Evolutionary conservation across 2,329 filamentous ascomycete species (phyloP).

Genomic region (Aspergillus jensenii): DNA sequence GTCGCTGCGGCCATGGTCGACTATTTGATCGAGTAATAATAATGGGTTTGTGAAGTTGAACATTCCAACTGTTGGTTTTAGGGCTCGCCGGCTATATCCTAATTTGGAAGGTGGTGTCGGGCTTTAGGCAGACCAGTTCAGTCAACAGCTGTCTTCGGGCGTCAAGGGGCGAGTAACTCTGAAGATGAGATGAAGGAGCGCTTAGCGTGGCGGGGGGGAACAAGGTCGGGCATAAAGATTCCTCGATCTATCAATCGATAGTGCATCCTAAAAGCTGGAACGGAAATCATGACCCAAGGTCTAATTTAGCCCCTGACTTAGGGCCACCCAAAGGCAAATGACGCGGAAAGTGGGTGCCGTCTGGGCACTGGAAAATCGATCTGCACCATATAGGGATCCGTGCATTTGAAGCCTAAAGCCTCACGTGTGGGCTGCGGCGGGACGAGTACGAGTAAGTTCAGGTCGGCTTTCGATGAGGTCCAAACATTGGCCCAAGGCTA

Average conservation of each 20-base stretch:
- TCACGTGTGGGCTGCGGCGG: constrained; percentile 26
- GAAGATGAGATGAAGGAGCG: neutral
- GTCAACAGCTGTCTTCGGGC: neutral
- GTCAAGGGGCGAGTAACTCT: neutral
- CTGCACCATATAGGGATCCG: neutral
- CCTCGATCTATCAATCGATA: constrained; percentile 18
- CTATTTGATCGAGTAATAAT: neutral
- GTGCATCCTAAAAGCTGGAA: constrained; percentile 7
- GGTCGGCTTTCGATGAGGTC: constrained; percentile 50
- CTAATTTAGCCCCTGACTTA: constrained; percentile 15
- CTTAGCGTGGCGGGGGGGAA: neutral
- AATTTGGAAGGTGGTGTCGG: neutral
- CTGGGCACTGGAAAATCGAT: neutral
- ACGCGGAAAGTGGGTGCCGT: constrained; percentile 7
- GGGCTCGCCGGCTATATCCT: neutral
- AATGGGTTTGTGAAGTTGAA: neutral
- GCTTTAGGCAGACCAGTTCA: neutral
- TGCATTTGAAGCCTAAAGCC: neutral
- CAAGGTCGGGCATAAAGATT: constrained; percentile 3
- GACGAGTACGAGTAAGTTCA: constrained; percentile 24
- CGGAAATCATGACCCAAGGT: constrained; percentile 3
- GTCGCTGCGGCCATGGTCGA: neutral
- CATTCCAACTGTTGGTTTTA: neutral
- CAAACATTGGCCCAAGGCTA: constrained; percentile 55
- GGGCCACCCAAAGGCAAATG: constrained; percentile 9